phyloP scores from a whole-genome alignment of 352 stramenopile species.

The Phytophthora fragariaefolia region DNA sequence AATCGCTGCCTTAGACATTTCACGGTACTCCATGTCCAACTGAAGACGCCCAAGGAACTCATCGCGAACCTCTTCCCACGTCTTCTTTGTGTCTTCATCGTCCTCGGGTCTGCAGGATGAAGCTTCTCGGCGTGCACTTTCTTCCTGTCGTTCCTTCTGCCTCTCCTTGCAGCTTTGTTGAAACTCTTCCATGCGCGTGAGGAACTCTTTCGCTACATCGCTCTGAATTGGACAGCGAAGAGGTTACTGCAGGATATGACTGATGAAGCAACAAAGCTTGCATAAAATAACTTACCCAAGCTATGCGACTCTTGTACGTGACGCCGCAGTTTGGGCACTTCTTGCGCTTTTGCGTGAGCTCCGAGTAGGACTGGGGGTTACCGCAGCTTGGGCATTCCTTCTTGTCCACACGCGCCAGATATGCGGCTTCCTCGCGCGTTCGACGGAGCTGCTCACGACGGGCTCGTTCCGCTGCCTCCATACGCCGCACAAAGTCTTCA shows the following conservation, averaged over 20 bases:
- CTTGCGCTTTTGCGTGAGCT: slow-evolving; percentile 82
- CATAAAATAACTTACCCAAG: slow-evolving; percentile 53
- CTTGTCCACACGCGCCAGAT: slow-evolving; percentile 70
- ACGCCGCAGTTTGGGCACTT: slow-evolving; percentile 82
- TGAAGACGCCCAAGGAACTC: slow-evolving; percentile 74
- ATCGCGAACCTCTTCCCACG: slow-evolving; percentile 62
- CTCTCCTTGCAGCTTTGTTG: slow-evolving; percentile 26
- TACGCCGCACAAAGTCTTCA: slow-evolving; percentile 75
- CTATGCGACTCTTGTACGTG: slow-evolving; percentile 67
- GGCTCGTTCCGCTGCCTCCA: slow-evolving; percentile 73
- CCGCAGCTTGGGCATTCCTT: slow-evolving; percentile 81
- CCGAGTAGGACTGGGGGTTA: slow-evolving; percentile 76
- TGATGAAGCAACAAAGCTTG: background rate
- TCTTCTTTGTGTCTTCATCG: slow-evolving; percentile 28
- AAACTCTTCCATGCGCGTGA: slow-evolving; percentile 60
- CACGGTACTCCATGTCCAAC: slow-evolving; percentile 62
- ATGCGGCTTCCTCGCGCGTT: slow-evolving; percentile 63
- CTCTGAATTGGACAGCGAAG: slow-evolving; percentile 33
- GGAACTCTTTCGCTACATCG: slow-evolving; percentile 67
- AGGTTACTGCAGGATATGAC: background rate
- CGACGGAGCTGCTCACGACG: slow-evolving; percentile 62
- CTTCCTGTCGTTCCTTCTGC: slow-evolving; percentile 25
- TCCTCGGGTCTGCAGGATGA: slow-evolving; percentile 13
- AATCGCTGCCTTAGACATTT: slow-evolving; percentile 53
- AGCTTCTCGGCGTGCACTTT: slow-evolving; percentile 20